Base-by-base conservation (phyloP, 2,329 filamentous ascomycete species). In the Neofusicoccum parvum region DNA sequence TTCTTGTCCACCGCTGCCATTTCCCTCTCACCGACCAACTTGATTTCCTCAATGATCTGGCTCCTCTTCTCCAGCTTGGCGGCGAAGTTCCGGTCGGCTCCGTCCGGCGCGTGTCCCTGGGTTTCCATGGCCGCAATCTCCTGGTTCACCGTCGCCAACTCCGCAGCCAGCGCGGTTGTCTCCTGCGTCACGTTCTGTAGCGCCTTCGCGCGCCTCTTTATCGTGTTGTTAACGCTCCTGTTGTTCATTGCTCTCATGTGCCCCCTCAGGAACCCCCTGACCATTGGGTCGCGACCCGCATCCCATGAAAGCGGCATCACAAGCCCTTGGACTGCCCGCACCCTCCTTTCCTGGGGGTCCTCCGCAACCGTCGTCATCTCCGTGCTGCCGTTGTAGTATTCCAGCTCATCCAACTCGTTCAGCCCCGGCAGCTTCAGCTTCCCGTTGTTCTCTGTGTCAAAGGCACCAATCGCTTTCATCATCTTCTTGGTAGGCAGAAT, bases 241-340 rank as follows among this genome's bases (percentile, higher is more conserved):
- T 53, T 53, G 50, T 53, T 53, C 5, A 53, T 37, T 32, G 50
- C 50, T 15, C 50, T n/a, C 50, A 53, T 53, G 12, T 53, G 50
- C 9, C 32, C 50, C 34, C 32, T 53, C 32, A 20, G 12, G 7
- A n/a, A 37, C n/a, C 50, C 34, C 9, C 34, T 20, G 14, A 53
- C 34, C 50, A 53, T 37, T 15, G 50, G 50, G 17, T 53, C 50
- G 2, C 32, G 34, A 5, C 11, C 23, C 5, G 37, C 50, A 4
- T 53, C 50, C 50, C 50, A 53, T 12, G 50, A 53, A 3, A 53
- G 50, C 50, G 50, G 50, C 50, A 20, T 20, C 32, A 37, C 50
- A 15, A 37, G 27, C 5, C 34, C 50, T 15, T 37, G 32, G 5
- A 53, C 50, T 7, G 50, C 50, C 5, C 50, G 34, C 32, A 32